phyloP scores from a whole-genome alignment of 352 stramenopile species.

The Globisporangium yorkense region DNA sequence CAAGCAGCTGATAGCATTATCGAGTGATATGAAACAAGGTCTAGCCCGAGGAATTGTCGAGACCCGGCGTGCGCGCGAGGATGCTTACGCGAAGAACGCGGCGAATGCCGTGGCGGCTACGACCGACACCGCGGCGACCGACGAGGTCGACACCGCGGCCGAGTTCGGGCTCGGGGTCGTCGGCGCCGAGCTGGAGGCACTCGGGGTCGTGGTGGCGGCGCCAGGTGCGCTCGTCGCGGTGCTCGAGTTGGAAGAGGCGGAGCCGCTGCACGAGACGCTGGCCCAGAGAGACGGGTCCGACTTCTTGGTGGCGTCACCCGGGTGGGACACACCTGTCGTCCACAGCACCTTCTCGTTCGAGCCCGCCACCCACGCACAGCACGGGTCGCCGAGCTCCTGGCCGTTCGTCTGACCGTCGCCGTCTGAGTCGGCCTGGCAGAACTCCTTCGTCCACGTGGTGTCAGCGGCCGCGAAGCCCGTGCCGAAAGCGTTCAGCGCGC shows the following conservation, averaged over 20 bases:
- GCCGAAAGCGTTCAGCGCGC: conserved; percentile 27
- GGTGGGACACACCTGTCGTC: conserved; percentile 12
- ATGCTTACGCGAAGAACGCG: conserved; percentile 3
- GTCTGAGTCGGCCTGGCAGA: conserved; percentile 35
- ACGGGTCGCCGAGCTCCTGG: conserved; percentile 48
- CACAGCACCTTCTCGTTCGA: conserved; percentile 19
- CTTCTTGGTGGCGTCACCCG: conserved; percentile 14
- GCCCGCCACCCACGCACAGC: conserved; percentile 21
- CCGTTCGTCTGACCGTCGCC: conserved; percentile 47
- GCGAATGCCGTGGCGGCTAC: not conserved
- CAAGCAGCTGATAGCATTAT: no score
- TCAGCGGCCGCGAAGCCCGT: conserved; percentile 13
- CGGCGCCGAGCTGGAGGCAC: not conserved
- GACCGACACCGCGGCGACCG: not conserved
- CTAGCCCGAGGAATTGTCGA: no score
- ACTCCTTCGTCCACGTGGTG: conserved; percentile 23
- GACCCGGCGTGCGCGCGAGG: no score
- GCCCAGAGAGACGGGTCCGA: conserved; percentile 16
- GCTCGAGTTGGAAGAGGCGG: not conserved
- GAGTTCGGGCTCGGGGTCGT: not conserved
- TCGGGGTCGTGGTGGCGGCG: not conserved
- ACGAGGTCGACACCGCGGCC: not conserved
- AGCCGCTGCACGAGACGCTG: conserved; percentile 3
- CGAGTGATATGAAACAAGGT: no score
- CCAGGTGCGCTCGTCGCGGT: not conserved